A percentile compares a stretch with the other conserved stretches of the same genome.
Conservation (phyloP, 176 grass and related monocot species). For the Secale cereale region DNA sequence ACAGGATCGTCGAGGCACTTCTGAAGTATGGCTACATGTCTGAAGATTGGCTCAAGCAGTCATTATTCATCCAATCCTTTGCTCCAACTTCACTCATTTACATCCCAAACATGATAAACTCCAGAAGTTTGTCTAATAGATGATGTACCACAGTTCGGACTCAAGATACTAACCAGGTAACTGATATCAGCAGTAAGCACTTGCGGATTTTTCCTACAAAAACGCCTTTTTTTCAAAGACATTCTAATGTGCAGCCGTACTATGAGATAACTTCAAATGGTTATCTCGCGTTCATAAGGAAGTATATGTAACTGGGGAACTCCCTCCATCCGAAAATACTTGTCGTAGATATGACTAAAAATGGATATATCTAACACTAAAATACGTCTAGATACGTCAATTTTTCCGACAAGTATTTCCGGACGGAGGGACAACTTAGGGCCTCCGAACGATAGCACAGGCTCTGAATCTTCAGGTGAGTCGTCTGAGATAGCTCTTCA, state of each 20-base stretch:
- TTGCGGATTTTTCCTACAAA: background rate
- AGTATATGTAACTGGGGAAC: no score
- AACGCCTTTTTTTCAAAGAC: background rate
- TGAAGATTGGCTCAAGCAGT: constrained; percentile 29
- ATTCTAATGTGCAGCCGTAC: constrained; percentile 53
- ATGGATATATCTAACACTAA: no score
- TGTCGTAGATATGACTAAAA: no score
- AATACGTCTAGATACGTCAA: no score
- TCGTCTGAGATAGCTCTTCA: background rate
- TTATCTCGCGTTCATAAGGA: constrained; percentile 64
- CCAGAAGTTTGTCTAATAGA: constrained; percentile 64
- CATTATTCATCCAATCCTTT: constrained; percentile 69
- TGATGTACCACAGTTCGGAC: constrained; percentile 36
- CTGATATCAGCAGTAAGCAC: background rate
- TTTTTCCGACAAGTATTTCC: no score
- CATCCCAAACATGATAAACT: constrained; percentile 61
- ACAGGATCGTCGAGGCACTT: constrained; percentile 51
- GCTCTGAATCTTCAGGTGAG: constrained; percentile 65
- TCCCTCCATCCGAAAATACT: no score
- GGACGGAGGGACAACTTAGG: background rate
- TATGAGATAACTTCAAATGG: constrained; percentile 60
- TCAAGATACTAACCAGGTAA: constrained; percentile 78
- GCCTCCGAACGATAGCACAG: constrained; percentile 61
- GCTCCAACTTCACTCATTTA: constrained; percentile 73
- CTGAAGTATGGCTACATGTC: constrained; percentile 43